Conservation (phyloP, 2,329 filamentous ascomycete species). For the Alternaria gaisen region DNA sequence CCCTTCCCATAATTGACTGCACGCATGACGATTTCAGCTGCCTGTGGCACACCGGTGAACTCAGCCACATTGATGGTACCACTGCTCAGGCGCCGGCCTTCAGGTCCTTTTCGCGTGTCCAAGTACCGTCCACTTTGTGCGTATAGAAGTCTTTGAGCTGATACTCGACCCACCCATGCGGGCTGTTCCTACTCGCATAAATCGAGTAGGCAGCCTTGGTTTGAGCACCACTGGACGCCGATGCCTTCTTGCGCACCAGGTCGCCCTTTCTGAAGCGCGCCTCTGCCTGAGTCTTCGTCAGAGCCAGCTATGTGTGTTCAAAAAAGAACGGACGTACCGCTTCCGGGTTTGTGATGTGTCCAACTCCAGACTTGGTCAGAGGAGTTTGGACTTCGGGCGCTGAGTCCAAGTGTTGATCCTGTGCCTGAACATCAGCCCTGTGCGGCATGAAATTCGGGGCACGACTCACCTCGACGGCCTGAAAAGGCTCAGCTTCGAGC, state of each 20-base stretch:
- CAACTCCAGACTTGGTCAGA: slow-evolving; percentile 37
- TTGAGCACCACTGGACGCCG: slow-evolving; percentile 20
- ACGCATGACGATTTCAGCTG: slow-evolving; percentile 12
- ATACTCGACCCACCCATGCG: slow-evolving; percentile 38
- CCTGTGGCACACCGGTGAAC: slow-evolving; percentile 25
- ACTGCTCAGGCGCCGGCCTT: slow-evolving; percentile 26
- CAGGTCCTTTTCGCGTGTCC: slow-evolving; percentile 42
- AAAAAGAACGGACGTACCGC: slow-evolving; percentile 21
- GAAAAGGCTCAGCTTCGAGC: slow-evolving; percentile 28
- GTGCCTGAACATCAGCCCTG: slow-evolving; percentile 33
- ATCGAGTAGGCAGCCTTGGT: slow-evolving; percentile 37
- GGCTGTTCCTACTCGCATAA: slow-evolving; percentile 11
- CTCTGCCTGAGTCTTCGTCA: slow-evolving; percentile 26
- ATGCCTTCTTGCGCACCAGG: slow-evolving; percentile 40
- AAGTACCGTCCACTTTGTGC: slow-evolving; percentile 28
- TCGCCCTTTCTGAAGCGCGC: slow-evolving; percentile 35
- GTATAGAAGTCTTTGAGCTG: slow-evolving; percentile 31
- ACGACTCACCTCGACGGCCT: slow-evolving; percentile 30
- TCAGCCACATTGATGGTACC: slow-evolving; percentile 33
- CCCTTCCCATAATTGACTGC: slow-evolving; percentile 27
- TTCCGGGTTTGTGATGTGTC: slow-evolving; percentile 25
- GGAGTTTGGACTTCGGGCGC: slow-evolving; percentile 23
- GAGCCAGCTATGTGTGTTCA: not conserved
- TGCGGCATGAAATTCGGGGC: slow-evolving; percentile 25
- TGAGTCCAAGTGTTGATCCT: slow-evolving; percentile 26